Percentiles rank a stretch among this genome's conserved stretches.
phyloP scores from a whole-genome alignment of 1,139 yeast species.

The Geotrichum australiense region DNA sequence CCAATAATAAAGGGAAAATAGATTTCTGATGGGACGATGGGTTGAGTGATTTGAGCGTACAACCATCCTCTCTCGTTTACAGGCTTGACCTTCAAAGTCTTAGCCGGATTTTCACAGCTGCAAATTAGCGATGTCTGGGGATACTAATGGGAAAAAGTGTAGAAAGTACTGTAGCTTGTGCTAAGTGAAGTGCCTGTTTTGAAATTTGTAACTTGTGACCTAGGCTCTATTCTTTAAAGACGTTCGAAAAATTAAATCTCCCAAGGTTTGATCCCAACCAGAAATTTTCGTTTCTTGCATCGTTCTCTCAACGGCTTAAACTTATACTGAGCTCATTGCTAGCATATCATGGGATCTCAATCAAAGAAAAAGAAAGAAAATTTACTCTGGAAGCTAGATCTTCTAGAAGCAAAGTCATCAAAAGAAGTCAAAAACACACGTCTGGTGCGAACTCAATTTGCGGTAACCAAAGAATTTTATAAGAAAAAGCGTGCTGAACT shows the following conservation, averaged over 20 bases:
- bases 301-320: background rate
- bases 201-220: no score
- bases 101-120: no score
- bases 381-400: conserved; percentile 34
- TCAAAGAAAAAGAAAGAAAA: conserved; percentile 30
- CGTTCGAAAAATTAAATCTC: background rate
- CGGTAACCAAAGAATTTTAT: conserved; percentile 21
- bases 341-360: conserved; percentile 6
- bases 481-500: conserved; percentile 16
- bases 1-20: no score
- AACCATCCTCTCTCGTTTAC: no score
- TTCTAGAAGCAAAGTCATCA: conserved; percentile 32
- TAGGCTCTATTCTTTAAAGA: background rate
- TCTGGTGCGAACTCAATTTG: conserved; percentile 29
- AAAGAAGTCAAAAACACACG: conserved; percentile 25
- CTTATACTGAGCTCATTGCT: no score
- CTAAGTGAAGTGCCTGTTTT: no score
- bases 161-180: no score
- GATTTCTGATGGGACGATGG: no score
- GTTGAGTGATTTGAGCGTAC: no score
- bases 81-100: no score
- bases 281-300: background rate
- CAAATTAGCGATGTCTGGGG: no score
- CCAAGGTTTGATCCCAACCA: background rate
- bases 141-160: no score